Evolutionary conservation across 352 stramenopile genomes (phyloP).

Genomic region (Globisporangium alternatum): DNA sequence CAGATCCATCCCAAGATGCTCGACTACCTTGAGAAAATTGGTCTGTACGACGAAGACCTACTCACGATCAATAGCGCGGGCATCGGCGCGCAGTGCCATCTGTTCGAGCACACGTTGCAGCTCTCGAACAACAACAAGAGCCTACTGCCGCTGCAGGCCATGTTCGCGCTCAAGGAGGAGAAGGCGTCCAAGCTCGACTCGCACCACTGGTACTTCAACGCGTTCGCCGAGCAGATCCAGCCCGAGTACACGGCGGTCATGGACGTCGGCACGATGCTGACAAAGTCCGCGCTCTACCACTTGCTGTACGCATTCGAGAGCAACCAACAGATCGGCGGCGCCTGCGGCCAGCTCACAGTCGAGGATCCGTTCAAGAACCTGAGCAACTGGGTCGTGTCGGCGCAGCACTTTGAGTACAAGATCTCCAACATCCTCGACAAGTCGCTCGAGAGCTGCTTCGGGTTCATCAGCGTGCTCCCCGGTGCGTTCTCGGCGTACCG

Average conservation of each 20-base stretch:
- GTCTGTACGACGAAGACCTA: constrained; percentile 82
- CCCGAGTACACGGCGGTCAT: constrained; percentile 82
- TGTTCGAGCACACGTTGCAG: constrained; percentile 86
- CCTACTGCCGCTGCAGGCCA: constrained; percentile 67
- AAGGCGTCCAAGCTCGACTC: constrained; percentile 84
- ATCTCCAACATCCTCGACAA: constrained; percentile 89
- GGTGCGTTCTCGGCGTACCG: constrained; percentile 84
- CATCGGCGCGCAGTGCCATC: constrained; percentile 74
- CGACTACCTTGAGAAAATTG: constrained; percentile 69
- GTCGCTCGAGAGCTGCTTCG: constrained; percentile 82
- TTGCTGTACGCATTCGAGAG: constrained; percentile 74
- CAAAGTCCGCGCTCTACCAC: constrained; percentile 74
- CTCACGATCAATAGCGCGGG: constrained; percentile 84
- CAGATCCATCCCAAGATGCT: constrained; percentile 78
- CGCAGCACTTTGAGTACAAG: constrained; percentile 90
- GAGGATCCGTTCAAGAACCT: constrained; percentile 82
- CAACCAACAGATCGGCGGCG: constrained; percentile 78
- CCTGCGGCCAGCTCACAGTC: constrained; percentile 77
- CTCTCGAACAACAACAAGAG: constrained; percentile 66
- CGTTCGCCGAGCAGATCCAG: constrained; percentile 80
- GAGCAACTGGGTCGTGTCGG: constrained; percentile 86
- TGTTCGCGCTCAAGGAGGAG: constrained; percentile 81
- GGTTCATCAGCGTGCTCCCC: constrained; percentile 84
- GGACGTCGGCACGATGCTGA: constrained; percentile 84
- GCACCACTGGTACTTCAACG: constrained; percentile 85